Percentiles rank a stretch among this genome's conserved stretches.
These are phyloP conservation scores for Vitis hybrid DNA, from an alignment of 177 flowering plant species.

Conservation along the genomic window DNA sequence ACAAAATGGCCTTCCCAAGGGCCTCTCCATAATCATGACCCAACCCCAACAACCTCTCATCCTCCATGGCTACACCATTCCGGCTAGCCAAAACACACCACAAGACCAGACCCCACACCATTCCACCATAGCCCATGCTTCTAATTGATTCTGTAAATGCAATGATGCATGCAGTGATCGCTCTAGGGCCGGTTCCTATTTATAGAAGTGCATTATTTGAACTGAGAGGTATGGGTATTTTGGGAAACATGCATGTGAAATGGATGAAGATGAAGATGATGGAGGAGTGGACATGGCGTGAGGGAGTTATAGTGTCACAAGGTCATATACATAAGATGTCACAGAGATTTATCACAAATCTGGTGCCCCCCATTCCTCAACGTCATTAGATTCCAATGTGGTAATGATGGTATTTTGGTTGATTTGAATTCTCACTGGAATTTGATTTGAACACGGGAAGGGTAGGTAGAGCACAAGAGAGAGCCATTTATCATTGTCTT, in stretches of 20 bases:
- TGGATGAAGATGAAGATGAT: background rate
- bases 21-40: conserved; percentile 55
- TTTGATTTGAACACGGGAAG: too few relatives aligned
- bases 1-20: conserved; percentile 59
- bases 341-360: background rate
- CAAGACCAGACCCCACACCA: conserved; percentile 6
- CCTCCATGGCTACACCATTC: conserved; percentile 13
- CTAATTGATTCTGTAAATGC: background rate
- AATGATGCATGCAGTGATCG: background rate
- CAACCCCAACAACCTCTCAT: background rate
- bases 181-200: background rate
- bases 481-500: too few relatives aligned
- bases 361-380: background rate
- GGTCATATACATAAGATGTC: background rate
- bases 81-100: conserved; percentile 12
- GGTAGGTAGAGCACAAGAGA: too few relatives aligned
- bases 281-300: conserved; percentile 5
- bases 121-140: conserved; percentile 7
- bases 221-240: too few relatives aligned
- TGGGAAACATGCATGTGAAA: background rate
- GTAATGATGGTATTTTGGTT: background rate
- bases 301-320: too few relatives aligned
- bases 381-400: background rate
- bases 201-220: too few relatives aligned
- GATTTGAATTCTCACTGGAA: background rate